Percentiles rank a stretch among this genome's conserved stretches.
These are phyloP conservation scores for Chenopodium formosanum DNA, from an alignment of 148 eudicot species.

Conservation along the genomic window DNA sequence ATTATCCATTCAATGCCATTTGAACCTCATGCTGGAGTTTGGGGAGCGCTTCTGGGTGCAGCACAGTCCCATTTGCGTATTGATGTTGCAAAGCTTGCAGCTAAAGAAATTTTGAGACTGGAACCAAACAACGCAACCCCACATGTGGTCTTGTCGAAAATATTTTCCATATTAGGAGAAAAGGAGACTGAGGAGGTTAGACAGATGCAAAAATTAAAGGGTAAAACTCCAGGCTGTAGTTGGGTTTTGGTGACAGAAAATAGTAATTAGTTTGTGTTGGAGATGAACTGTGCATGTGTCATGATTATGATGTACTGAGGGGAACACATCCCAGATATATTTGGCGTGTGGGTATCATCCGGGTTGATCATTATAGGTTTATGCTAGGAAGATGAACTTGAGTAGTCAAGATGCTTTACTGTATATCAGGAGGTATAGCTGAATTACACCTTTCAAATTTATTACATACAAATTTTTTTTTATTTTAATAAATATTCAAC, in stretches of 20 bases:
- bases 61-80: conserved; percentile 47
- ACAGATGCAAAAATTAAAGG: conserved; percentile 36
- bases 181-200: conserved; percentile 47
- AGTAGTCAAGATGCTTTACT: not conserved
- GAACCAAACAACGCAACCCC: conserved; percentile 60
- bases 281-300: not conserved
- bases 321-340: not conserved
- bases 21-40: conserved; percentile 55
- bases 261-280: conserved; percentile 26
- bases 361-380: not conserved
- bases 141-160: conserved; percentile 54
- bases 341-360: not conserved
- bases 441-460: not conserved
- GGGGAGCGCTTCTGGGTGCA: conserved; percentile 76
- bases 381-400: not conserved
- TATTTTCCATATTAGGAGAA: conserved; percentile 41
- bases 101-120: conserved; percentile 37
- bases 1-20: conserved; percentile 52
- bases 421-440: not conserved
- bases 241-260: conserved; percentile 49
- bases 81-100: conserved; percentile 63
- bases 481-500: not conserved
- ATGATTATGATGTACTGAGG: not conserved
- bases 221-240: conserved; percentile 62
- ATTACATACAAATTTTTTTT: not conserved